Percentiles rank a stretch among this genome's conserved stretches.
These are phyloP conservation scores for Sporisorium scitamineum DNA, from an alignment of 1,284 basidiomycete genomes.

Conservation along the genomic window DNA sequence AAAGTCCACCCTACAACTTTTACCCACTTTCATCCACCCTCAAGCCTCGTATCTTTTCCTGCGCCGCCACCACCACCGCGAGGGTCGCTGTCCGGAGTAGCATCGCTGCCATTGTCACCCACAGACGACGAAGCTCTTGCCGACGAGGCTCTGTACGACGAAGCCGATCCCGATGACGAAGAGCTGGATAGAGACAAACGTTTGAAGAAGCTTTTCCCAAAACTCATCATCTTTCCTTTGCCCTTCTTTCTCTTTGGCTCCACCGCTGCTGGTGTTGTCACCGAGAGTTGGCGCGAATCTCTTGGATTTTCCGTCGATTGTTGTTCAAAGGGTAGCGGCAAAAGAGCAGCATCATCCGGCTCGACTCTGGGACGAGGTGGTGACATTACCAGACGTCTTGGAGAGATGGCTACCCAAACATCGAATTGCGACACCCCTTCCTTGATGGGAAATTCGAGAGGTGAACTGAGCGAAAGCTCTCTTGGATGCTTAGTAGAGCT, in stretches of 20 bases:
- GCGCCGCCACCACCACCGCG: not conserved
- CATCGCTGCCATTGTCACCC: not conserved
- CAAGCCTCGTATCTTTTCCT: not conserved
- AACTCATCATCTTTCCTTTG: not conserved
- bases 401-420: not conserved
- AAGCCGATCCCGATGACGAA: not conserved
- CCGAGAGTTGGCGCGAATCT: not conserved
- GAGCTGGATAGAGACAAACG: not conserved
- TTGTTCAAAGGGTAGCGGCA: not conserved
- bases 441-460: not conserved
- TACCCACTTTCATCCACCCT: not conserved
- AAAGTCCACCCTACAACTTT: not conserved
- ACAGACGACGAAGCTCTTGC: not conserved
- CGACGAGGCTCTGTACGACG: not conserved
- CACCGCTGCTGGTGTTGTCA: not conserved
- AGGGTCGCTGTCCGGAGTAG: not conserved
- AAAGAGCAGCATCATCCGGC: not conserved
- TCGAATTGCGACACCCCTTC: not conserved
- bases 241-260: not conserved
- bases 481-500: not conserved
- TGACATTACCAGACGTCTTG: not conserved
- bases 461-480: not conserved
- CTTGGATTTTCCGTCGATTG: not conserved
- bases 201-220: not conserved
- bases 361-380: not conserved